Conservation (phyloP, 108 stramenopile species). For the Nannochloropsis salina region DNA sequence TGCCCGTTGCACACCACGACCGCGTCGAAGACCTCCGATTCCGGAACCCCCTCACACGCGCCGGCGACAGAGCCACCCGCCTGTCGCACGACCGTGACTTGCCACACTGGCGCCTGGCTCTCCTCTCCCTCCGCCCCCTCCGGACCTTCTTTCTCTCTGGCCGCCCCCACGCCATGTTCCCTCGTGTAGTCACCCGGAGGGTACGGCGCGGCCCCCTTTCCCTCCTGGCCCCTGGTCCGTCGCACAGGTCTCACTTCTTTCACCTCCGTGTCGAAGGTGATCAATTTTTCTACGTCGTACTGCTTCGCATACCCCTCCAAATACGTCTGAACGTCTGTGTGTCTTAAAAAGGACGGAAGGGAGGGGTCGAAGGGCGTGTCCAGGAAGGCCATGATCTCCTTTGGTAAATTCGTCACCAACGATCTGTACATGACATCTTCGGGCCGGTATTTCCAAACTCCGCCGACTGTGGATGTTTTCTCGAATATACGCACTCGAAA, state of each 20-base stretch:
- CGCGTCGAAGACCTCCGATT: slow-evolving; percentile 62
- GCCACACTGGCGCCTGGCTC: neutral
- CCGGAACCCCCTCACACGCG: neutral
- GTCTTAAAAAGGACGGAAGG: slow-evolving; percentile 28
- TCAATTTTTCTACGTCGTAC: slow-evolving; percentile 30
- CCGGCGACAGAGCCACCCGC: neutral
- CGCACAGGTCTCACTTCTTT: slow-evolving; percentile 24
- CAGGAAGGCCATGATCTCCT: slow-evolving; percentile 47
- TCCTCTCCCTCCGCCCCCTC: neutral
- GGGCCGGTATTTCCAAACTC: neutral
- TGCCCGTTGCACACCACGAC: slow-evolving; percentile 86
- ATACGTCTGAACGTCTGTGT: slow-evolving; percentile 42
- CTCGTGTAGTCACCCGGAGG: neutral
- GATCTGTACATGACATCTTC: slow-evolving; percentile 19
- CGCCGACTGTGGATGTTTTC: neutral
- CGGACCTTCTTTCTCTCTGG: neutral
- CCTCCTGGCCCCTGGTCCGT: neutral
- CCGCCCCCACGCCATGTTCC: too few relatives aligned
- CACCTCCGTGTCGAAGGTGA: slow-evolving; percentile 35
- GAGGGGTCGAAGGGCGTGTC: slow-evolving; percentile 41
- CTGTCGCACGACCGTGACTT: neutral
- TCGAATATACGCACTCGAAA: neutral
- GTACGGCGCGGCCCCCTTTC: neutral
- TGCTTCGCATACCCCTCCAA: slow-evolving; percentile 38
- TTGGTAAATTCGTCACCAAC: slow-evolving; percentile 53